Percentiles rank a stretch among this genome's conserved stretches.
phyloP scores from a whole-genome alignment of 768 basidiomycete species.

The Pulveroboletus sp. region DNA sequence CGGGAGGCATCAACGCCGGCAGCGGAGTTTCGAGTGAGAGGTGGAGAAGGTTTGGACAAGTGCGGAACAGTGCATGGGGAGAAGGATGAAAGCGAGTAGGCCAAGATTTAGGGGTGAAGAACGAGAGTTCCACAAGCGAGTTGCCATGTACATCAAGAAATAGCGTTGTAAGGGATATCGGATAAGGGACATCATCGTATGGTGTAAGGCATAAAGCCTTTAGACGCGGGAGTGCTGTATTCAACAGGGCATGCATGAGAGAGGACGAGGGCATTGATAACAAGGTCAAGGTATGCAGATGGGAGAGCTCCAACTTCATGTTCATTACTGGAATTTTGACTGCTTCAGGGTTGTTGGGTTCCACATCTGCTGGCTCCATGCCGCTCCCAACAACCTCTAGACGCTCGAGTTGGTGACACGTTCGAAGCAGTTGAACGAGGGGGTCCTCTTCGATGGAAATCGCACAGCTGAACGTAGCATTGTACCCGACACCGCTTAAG shows the following conservation, averaged over 20 bases:
- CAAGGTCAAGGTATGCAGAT: constrained; percentile 54
- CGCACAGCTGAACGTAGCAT: constrained; percentile 29
- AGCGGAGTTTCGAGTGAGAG: constrained; percentile 70
- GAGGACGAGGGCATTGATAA: constrained; percentile 66
- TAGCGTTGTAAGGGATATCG: constrained; percentile 49
- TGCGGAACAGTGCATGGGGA: constrained; percentile 42
- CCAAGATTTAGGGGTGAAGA: constrained; percentile 69
- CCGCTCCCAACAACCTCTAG: constrained; percentile 61
- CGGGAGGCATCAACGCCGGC: constrained; percentile 41
- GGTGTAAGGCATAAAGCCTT: constrained; percentile 66
- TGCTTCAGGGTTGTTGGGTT: constrained; percentile 24
- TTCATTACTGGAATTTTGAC: constrained; percentile 22
- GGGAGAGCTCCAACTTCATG: constrained; percentile 47
- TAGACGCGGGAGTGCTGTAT: constrained; percentile 57
- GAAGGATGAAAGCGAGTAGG: constrained; percentile 56
- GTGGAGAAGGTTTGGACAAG: constrained; percentile 55
- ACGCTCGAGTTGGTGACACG: constrained; percentile 53
- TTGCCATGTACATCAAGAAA: constrained; percentile 60
- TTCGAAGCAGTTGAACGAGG: constrained; percentile 52
- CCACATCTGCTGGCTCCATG: constrained; percentile 48
- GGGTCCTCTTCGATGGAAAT: constrained; percentile 41
- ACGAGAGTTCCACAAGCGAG: constrained; percentile 52
- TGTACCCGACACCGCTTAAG: constrained; percentile 55
- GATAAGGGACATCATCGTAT: constrained; percentile 62
- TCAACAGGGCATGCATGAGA: constrained; percentile 54